Evolutionary conservation across 768 basidiomycete genomes (phyloP), one percentile per base, ranked within the genome.

Genomic region (Hygrophorus pudorinus): DNA sequence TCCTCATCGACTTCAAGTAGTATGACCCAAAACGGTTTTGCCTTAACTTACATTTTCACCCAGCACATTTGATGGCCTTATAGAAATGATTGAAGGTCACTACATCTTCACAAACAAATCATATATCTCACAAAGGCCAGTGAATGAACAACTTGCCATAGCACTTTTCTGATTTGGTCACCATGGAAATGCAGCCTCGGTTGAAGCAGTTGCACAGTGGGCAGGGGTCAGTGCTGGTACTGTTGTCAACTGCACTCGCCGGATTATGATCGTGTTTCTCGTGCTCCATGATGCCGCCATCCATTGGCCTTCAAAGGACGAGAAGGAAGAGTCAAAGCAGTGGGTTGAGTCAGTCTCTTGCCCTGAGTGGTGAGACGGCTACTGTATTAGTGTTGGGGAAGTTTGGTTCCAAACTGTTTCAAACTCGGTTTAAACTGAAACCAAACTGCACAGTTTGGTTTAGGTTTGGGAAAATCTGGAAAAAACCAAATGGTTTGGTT

Each of bases 101-200:
- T 51, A 51, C 10, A 42, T 64, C 10, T 65, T 65, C 44, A 10
- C 38, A 10, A 59, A 56, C 41, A 48, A 46, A 12, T 53, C 48
- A 0, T 41, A 43, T 33, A 45, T 52, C 30, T 16, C 24, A 2
- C 60, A 64, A 38, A 46, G 57, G 1, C 57, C 58, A 1, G 48
- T 65, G 18, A 49, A 54, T 5, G 43, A 50, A 2, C 65, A 65
- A 42, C 55, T 66, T 2, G 56, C 63, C 2, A 59, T 63, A n/a
- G 49, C 55, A 20, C 35, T 61, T 31, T 56, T 48, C 42, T 40
- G 49, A 8, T 47, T 52, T 27, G 59, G 63, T 1, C 59, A 63
- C n/a, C 51, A 54, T 45, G 57, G 64, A 13, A 66, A 64, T 49
- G 53, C 52, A 11, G 53, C 54, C 4, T 53, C 51, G 0, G 47